Percentiles rank a stretch among this genome's conserved stretches.
These are phyloP conservation scores for Corymbia citriodora DNA, from an alignment of 441 rosid genomes.

Conservation along the genomic window DNA sequence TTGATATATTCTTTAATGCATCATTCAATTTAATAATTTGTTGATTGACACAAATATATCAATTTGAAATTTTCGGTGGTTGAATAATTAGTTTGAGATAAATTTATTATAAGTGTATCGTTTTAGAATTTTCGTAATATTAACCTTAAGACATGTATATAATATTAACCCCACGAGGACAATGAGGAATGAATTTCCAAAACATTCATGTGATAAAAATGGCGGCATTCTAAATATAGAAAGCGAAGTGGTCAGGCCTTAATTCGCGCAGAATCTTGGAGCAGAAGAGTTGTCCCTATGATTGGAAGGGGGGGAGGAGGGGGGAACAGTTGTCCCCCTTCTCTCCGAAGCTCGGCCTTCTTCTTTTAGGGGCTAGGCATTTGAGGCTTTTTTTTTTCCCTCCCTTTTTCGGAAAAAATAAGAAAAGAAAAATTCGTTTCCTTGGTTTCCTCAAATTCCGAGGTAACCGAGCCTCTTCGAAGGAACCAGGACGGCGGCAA, in stretches of 20 bases:
- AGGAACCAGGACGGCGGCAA: neutral
- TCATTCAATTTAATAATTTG: accelerated
- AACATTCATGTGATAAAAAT: neutral
- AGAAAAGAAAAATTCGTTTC: neutral
- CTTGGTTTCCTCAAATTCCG: slow-evolving; percentile 3
- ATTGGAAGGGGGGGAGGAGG: neutral
- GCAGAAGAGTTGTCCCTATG: neutral
- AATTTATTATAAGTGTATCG: no score
- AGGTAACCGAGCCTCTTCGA: neutral
- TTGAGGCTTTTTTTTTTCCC: neutral
- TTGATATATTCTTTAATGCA: accelerated
- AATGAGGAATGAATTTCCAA: neutral
- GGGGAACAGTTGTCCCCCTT: neutral
- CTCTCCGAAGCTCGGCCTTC: neutral
- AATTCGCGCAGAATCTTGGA: neutral
- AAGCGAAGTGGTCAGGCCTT: neutral
- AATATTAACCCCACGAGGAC: neutral
- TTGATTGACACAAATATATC: accelerated
- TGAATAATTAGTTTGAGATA: accelerated
- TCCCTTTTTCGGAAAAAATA: neutral
- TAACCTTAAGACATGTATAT: neutral
- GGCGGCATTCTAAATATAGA: neutral
- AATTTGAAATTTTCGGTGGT: accelerated
- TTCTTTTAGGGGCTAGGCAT: neutral
- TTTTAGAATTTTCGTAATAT: no score